Conservation (phyloP, 176 grass and related monocot genomes). For the Coix lacrymajobi region DNA sequence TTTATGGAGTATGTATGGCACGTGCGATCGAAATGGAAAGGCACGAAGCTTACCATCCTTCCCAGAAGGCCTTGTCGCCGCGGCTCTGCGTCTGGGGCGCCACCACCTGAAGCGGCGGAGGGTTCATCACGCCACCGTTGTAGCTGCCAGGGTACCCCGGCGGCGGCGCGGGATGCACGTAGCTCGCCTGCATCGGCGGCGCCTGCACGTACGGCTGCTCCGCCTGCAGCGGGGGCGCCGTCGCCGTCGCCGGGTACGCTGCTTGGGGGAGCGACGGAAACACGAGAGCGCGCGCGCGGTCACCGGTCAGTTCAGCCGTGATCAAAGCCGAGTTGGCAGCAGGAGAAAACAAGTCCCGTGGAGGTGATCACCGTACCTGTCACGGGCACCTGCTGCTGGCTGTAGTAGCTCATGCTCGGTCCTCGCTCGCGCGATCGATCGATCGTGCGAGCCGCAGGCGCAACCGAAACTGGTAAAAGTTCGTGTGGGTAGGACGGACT, state of each 20-base stretch:
- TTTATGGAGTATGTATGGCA: neutral
- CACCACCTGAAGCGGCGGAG: slow-evolving; percentile 24
- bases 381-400: slow-evolving; percentile 35
- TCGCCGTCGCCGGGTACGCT: slow-evolving; percentile 41
- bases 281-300: neutral
- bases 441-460: neutral
- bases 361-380: slow-evolving; percentile 9
- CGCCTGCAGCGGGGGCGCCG: neutral
- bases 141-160: slow-evolving; percentile 40
- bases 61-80: slow-evolving; percentile 58
- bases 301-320: neutral
- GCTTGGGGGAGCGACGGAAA: neutral
- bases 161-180: slow-evolving; percentile 30
- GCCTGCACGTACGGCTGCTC: slow-evolving; percentile 24
- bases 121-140: slow-evolving; percentile 20
- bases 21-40: neutral
- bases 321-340: neutral
- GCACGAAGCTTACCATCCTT: slow-evolving; percentile 53
- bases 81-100: slow-evolving; percentile 32
- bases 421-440: neutral
- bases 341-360: neutral
- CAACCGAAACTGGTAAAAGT: neutral
- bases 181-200: neutral
- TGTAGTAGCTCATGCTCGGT: slow-evolving; percentile 32
- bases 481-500: neutral